phyloP scores from a whole-genome alignment of 768 basidiomycete species.

The Boletus huronensis region DNA sequence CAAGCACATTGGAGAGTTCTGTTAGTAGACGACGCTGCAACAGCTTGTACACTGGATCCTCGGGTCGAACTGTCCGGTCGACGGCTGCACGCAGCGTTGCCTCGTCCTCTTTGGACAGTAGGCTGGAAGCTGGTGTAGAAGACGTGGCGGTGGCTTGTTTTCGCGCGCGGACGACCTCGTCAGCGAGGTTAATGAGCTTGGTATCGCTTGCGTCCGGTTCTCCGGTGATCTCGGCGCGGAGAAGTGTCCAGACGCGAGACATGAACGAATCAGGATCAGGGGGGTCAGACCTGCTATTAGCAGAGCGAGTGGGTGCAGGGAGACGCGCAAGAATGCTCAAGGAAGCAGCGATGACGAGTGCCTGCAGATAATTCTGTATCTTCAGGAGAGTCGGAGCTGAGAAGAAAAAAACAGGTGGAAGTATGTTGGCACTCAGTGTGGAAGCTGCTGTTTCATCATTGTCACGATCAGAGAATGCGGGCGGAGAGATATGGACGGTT shows the following conservation, averaged over 20 bases:
- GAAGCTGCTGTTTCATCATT: not conserved
- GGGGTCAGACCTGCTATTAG: slow-evolving; percentile 10
- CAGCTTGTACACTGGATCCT: slow-evolving; percentile 65
- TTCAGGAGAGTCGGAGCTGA: slow-evolving; percentile 49
- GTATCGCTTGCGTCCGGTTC: slow-evolving; percentile 37
- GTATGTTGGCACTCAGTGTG: slow-evolving; percentile 33
- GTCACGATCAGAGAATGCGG: not conserved
- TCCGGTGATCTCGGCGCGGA: slow-evolving; percentile 51
- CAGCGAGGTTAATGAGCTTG: slow-evolving; percentile 65
- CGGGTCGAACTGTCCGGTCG: slow-evolving; percentile 54
- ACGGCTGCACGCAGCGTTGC: slow-evolving; percentile 54
- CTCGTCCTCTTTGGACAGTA: slow-evolving; percentile 44
- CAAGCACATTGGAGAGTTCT: slow-evolving; percentile 33
- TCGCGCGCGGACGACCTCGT: slow-evolving; percentile 64
- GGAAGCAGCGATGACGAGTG: slow-evolving; percentile 60
- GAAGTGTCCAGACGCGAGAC: slow-evolving; percentile 61
- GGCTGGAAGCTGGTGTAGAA: not conserved
- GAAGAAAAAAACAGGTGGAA: slow-evolving; percentile 70
- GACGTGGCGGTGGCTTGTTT: slow-evolving; percentile 18
- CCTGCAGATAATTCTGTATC: slow-evolving; percentile 69
- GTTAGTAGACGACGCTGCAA: slow-evolving; percentile 56
- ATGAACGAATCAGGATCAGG: slow-evolving; percentile 40
- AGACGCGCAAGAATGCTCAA: slow-evolving; percentile 54
- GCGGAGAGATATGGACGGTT: slow-evolving; percentile 8
- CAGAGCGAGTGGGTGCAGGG: slow-evolving; percentile 18